Base-by-base conservation (phyloP, 2,329 filamentous ascomycete species). In the Pezicula neosporulosa region DNA sequence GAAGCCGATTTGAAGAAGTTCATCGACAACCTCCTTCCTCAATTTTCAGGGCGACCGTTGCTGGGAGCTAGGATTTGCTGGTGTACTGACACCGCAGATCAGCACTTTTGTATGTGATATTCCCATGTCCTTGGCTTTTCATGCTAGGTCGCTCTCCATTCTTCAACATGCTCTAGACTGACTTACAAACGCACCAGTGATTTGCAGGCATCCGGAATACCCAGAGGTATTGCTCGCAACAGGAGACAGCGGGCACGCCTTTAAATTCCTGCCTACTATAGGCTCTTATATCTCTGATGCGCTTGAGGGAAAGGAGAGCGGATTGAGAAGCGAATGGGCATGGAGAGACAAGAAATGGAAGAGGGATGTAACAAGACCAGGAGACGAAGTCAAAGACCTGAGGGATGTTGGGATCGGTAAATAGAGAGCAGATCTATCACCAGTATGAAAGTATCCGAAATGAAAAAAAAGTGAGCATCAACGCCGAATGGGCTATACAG, bases 71-170 rank as follows among this genome's bases (percentile, higher is more conserved):
- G 68, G 18, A 62, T 80, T 37, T 80, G 77, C 56, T 79, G 77
- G 77, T 78, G 77, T 60, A 74, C 76, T 2, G 77, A 80, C 56
- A 77, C 74, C 0, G 67, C 64, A 30, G 75, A 79, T 39, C 39
- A 43, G 42, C 45, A 52, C 21, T 52, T 39, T 10, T 21, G 30
- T 33, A 33, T 13, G 30, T 33, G 12, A 33, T 3, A 13, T 33
- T 7, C 30, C 12, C 10, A 7, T 10, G 30, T 9, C 12, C 2
- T 33, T 10, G 30, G 30, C 12, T 13, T 33, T 33, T 33, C 30
- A 24, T 24, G 24, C 24, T 6, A 24, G 24, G 30, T 33, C 5
- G n/a, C n/a, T 33, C 30, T 13, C 12, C 30, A 33, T 33, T 24
- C 6, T 4, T 24, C 24, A 24, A 6, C 7, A 24, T 24, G 24